phyloP scores from a whole-genome alignment of 192 early-diverging fungal species.

The Podila minutissima region DNA sequence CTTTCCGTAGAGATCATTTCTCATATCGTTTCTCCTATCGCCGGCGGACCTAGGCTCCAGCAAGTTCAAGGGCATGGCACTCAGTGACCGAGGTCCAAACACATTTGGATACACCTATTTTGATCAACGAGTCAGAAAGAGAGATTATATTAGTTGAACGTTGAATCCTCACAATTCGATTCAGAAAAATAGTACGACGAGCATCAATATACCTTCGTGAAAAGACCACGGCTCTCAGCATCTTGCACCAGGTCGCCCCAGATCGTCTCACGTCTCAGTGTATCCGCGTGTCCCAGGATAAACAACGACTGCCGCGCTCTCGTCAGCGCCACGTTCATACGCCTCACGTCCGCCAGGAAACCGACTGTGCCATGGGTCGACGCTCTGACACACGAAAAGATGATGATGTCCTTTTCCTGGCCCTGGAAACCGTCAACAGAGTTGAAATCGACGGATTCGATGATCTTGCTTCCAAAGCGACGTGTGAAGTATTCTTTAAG shows the following conservation, averaged over 20 bases:
- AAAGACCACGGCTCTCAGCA: constrained; percentile 57
- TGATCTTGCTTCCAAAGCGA: constrained; percentile 69
- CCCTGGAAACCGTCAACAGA: constrained; percentile 99
- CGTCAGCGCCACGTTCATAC: constrained; percentile 94
- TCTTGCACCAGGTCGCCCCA: constrained; percentile 84
- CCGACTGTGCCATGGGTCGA: constrained; percentile 69
- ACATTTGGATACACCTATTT: constrained; percentile 12
- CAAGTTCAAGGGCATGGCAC: constrained; percentile 16
- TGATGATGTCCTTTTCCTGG: constrained; percentile 96
- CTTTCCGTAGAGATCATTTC: constrained; percentile 12
- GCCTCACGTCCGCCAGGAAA: constrained; percentile 83
- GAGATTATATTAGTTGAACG: background rate
- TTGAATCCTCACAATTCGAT: background rate
- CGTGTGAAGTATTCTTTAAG: constrained; percentile 72
- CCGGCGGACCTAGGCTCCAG: constrained; percentile 2
- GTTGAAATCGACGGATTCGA: constrained; percentile 88
- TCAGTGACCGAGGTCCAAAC: constrained; percentile 26
- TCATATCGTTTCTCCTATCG: constrained; percentile 9
- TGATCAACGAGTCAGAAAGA: background rate
- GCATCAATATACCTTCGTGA: constrained; percentile 36
- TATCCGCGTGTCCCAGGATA: constrained; percentile 76
- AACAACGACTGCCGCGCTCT: constrained; percentile 87
- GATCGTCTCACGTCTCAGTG: constrained; percentile 66
- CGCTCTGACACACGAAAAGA: constrained; percentile 94
- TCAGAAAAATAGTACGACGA: background rate